phyloP scores from a whole-genome alignment of 2,329 filamentous ascomycete species.

The Oidium heveae region DNA sequence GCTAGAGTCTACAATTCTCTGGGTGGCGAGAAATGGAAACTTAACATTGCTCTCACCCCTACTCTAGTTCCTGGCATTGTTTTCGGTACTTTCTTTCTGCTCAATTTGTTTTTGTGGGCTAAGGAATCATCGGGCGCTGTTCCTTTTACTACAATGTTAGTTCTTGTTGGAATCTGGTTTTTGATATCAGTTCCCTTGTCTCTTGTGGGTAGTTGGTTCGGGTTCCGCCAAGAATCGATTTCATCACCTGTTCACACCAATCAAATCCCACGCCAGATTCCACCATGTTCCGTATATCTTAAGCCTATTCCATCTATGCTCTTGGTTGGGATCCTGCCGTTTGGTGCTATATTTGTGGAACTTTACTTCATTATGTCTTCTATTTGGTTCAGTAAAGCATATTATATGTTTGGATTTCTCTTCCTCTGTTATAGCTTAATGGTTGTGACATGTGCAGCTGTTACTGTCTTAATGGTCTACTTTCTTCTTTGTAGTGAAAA shows the following conservation, averaged over 20 bases:
- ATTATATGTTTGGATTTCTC: slow-evolving; percentile 99
- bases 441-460: slow-evolving; percentile 82
- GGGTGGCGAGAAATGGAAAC: slow-evolving; percentile 79
- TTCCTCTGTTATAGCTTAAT: slow-evolving; percentile 95
- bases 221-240: slow-evolving; percentile 50
- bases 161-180: slow-evolving; percentile 88
- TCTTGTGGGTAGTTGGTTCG: slow-evolving; percentile 74
- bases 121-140: slow-evolving; percentile 82
- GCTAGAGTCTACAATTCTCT: slow-evolving; percentile 86
- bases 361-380: slow-evolving; percentile 99
- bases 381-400: slow-evolving; percentile 95
- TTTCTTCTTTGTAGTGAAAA: slow-evolving; percentile 91
- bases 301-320: slow-evolving; percentile 74
- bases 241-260: slow-evolving; percentile 78
- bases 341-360: slow-evolving; percentile 92
- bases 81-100: slow-evolving; percentile 70
- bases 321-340: slow-evolving; percentile 75
- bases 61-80: slow-evolving; percentile 65
- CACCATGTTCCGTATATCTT: slow-evolving; percentile 59
- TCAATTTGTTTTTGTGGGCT: slow-evolving; percentile 91
- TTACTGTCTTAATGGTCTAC: slow-evolving; percentile 85
- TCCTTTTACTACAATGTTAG: slow-evolving; percentile 89
- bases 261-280: slow-evolving; percentile 93
- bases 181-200: slow-evolving; percentile 83
- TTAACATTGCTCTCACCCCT: slow-evolving; percentile 75